A percentile compares a stretch with the other conserved stretches of the same genome.
Evolutionary conservation across 2,329 filamentous ascomycete genomes (phyloP).

Genomic region (Ophiostoma triangulosporum): DNA sequence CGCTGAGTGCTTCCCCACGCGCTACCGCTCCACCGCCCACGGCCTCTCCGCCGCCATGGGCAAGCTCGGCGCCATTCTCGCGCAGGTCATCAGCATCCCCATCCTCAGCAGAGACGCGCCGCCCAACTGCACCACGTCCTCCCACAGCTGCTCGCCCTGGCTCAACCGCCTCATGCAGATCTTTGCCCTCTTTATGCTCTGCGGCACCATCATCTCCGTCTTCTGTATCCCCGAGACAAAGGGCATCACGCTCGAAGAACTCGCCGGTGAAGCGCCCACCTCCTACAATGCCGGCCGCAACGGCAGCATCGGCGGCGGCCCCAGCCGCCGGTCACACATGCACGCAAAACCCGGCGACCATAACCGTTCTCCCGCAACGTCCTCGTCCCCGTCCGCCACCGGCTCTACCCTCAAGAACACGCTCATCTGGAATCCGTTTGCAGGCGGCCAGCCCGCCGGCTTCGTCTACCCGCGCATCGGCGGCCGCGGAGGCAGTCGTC

Average conservation of each 20-base stretch:
- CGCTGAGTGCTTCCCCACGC: slow-evolving; percentile 50
- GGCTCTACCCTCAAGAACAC: slow-evolving; percentile 9
- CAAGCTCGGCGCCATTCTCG: slow-evolving; percentile 55
- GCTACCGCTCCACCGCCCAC: slow-evolving; percentile 49
- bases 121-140: slow-evolving; percentile 30
- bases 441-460: slow-evolving; percentile 36
- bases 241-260: slow-evolving; percentile 56
- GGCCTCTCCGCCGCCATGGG: slow-evolving; percentile 53
- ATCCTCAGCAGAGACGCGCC: slow-evolving; percentile 43
- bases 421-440: slow-evolving; percentile 31
- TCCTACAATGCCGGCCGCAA: slow-evolving; percentile 40
- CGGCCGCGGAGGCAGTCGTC: slow-evolving; percentile 11
- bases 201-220: slow-evolving; percentile 52
- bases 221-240: slow-evolving; percentile 64
- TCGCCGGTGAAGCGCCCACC: slow-evolving; percentile 53
- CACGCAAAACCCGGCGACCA: not conserved
- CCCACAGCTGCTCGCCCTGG: slow-evolving; percentile 38
- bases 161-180: slow-evolving; percentile 64
- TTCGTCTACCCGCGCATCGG: slow-evolving; percentile 30
- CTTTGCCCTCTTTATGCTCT: slow-evolving; percentile 69
- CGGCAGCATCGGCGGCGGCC: slow-evolving; percentile 30
- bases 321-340: slow-evolving; percentile 16
- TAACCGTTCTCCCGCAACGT: not conserved
- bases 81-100: slow-evolving; percentile 51
- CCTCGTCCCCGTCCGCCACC: not conserved